Evolutionary conservation across 768 basidiomycete species (phyloP).

Genomic region (Xerocomellus amylosporus): DNA sequence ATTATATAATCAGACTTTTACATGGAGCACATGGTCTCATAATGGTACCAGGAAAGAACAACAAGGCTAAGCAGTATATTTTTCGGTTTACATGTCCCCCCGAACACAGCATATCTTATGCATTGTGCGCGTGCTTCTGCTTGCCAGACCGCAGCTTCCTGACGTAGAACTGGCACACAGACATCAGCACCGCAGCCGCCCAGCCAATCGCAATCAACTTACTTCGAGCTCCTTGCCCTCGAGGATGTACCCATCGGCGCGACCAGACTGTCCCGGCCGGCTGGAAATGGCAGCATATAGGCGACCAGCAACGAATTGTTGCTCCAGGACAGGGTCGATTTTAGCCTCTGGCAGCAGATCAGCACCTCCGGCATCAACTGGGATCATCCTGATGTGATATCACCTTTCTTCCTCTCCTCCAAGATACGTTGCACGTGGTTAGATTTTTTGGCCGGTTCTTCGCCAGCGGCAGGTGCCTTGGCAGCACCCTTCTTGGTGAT

Average conservation of each 20-base stretch:
- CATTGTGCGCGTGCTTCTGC: conserved; percentile 82
- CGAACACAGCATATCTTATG: conserved; percentile 25
- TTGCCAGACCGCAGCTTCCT: conserved; percentile 92
- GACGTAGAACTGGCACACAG: conserved; percentile 74
- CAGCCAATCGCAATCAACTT: conserved; percentile 13
- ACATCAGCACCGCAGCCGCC: conserved; percentile 21
- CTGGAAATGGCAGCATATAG: conserved; percentile 91
- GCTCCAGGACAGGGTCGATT: conserved; percentile 84
- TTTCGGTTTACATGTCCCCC: not conserved
- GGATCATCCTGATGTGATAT: conserved; percentile 17
- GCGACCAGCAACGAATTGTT: conserved; percentile 92
- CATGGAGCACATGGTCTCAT: conserved; percentile 1
- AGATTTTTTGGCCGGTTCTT: conserved; percentile 77
- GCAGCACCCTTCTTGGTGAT: conserved; percentile 77
- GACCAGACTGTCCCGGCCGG: conserved; percentile 95
- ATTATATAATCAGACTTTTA: conserved; percentile 22
- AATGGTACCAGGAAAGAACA: not conserved
- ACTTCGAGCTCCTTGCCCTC: conserved; percentile 99
- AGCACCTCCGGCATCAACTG: conserved; percentile 8
- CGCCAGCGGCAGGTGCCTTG: conserved; percentile 51
- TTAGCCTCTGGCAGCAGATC: conserved; percentile 64
- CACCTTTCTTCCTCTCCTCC: conserved; percentile 90
- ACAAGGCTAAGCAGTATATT: not conserved
- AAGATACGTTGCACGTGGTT: conserved; percentile 86
- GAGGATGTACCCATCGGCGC: conserved; percentile 94